Evolutionary conservation across 2,329 filamentous ascomycete species (phyloP).

Genomic region (Helicocarpus griseus): DNA sequence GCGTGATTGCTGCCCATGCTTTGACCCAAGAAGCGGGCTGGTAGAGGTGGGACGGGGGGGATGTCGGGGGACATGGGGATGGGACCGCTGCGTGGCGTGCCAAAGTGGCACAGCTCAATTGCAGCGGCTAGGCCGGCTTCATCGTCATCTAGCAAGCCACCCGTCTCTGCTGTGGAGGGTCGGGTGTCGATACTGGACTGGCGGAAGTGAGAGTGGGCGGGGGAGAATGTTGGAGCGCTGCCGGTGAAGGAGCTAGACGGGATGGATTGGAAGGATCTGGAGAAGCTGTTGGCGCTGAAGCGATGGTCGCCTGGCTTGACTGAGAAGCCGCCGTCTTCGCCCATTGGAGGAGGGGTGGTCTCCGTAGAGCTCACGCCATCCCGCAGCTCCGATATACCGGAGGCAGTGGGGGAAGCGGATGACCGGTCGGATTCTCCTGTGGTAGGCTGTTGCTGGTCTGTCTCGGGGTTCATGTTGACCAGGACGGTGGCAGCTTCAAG

Average conservation of each 20-base stretch:
- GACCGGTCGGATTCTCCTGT: constrained; percentile 69
- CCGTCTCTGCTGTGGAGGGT: constrained; percentile 69
- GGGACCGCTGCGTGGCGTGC: constrained; percentile 61
- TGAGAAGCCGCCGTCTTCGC: constrained; percentile 51
- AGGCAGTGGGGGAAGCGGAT: constrained; percentile 71
- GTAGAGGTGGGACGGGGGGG: constrained; percentile 79
- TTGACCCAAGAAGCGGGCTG: constrained; percentile 62
- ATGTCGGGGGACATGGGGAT: constrained; percentile 59
- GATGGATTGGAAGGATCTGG: constrained; percentile 72
- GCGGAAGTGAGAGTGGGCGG: constrained; percentile 50
- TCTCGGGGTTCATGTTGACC: constrained; percentile 72
- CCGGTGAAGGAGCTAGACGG: constrained; percentile 48
- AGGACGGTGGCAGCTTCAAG: constrained; percentile 95
- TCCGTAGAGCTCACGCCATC: constrained; percentile 75
- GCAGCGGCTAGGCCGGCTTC: constrained; percentile 83
- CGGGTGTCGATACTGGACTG: constrained; percentile 67
- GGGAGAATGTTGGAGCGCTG: constrained; percentile 40
- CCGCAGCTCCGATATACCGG: constrained; percentile 64
- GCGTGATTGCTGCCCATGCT: constrained; percentile 47
- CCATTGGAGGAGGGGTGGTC: constrained; percentile 79
- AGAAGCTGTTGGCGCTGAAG: constrained; percentile 47
- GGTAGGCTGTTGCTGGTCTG: constrained; percentile 55
- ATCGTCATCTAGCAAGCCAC: constrained; percentile 60
- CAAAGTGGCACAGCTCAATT: constrained; percentile 80
- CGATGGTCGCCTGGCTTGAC: constrained; percentile 33